Conservation (phyloP, 2,329 filamentous ascomycete species). For the Penicillium sp. region DNA sequence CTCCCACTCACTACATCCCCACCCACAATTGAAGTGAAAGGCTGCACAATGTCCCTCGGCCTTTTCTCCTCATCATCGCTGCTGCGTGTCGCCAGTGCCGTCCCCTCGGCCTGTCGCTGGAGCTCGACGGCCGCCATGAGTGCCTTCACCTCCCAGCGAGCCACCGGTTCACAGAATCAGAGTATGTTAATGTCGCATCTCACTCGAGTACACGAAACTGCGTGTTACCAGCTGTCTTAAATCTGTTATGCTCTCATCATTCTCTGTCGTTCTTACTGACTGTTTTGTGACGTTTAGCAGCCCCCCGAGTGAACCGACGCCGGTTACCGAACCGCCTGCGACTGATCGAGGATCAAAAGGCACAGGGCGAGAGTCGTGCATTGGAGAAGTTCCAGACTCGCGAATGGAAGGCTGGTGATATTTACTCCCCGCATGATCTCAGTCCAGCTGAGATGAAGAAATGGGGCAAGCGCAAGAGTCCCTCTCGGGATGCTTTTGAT, state of each 20-base stretch:
- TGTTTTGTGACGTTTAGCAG: neutral
- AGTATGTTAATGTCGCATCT: slow-evolving; percentile 25
- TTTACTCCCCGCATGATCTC: slow-evolving; percentile 90
- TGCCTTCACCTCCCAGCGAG: slow-evolving; percentile 30
- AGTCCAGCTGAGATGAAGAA: slow-evolving; percentile 77
- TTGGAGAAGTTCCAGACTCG: slow-evolving; percentile 58
- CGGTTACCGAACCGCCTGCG: slow-evolving; percentile 35
- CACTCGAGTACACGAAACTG: neutral
- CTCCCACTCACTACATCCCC: neutral
- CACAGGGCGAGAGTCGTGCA: slow-evolving; percentile 40
- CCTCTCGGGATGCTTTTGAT: slow-evolving; percentile 75
- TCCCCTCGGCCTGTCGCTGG: slow-evolving; percentile 36
- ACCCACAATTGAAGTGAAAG: neutral
- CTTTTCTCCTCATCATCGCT: slow-evolving; percentile 32
- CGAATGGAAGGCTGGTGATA: slow-evolving; percentile 75
- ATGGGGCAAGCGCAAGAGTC: slow-evolving; percentile 66
- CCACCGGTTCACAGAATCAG: slow-evolving; percentile 16
- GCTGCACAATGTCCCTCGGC: slow-evolving; percentile 32
- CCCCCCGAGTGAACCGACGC: slow-evolving; percentile 27
- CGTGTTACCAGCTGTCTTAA: too few relatives aligned
- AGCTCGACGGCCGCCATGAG: slow-evolving; percentile 38
- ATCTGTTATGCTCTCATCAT: too few relatives aligned
- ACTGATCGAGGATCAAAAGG: slow-evolving; percentile 42
- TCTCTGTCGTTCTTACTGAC: too few relatives aligned
- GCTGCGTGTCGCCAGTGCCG: slow-evolving; percentile 28